A percentile compares a stretch with the other conserved stretches of the same genome.
Conservation (phyloP, 2,329 filamentous ascomycete genomes). For the Colletotrichum limetticola region DNA sequence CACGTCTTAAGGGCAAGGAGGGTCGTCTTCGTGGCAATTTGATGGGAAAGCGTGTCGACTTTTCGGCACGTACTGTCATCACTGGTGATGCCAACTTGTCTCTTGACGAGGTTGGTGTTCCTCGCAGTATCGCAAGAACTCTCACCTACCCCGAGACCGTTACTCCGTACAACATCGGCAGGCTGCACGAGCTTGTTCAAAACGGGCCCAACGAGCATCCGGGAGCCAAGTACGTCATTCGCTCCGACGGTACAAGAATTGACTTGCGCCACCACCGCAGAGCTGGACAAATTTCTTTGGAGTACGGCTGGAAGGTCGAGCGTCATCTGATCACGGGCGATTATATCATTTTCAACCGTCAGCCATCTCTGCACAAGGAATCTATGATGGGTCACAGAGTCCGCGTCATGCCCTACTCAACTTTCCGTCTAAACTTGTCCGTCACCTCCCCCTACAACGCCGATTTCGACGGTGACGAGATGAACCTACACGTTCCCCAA, state of each 20-base stretch:
- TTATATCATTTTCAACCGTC: constrained; percentile 99
- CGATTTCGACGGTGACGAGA: constrained; percentile 99
- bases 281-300: constrained; percentile 84
- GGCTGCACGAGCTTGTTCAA: constrained; percentile 87
- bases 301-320: constrained; percentile 99
- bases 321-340: constrained; percentile 96
- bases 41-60: constrained; percentile 99
- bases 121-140: constrained; percentile 89
- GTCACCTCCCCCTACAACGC: constrained; percentile 99
- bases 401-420: constrained; percentile 98
- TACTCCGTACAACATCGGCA: constrained; percentile 96
- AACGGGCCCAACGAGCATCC: constrained; percentile 96
- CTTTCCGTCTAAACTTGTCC: constrained; percentile 95
- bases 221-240: constrained; percentile 95
- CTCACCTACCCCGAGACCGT: constrained; percentile 98
- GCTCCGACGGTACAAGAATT: constrained; percentile 92
- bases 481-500: constrained; percentile 99
- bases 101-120: constrained; percentile 96
- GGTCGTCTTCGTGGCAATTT: constrained; percentile 97
- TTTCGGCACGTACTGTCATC: constrained; percentile 99
- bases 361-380: constrained; percentile 98
- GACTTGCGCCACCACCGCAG: constrained; percentile 94
- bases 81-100: constrained; percentile 98
- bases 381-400: constrained; percentile 99
- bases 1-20: constrained; percentile 98